These are phyloP conservation scores for Hanseniaspora gamundiae DNA, from an alignment of 1,139 yeast species.

Conservation along the genomic window DNA sequence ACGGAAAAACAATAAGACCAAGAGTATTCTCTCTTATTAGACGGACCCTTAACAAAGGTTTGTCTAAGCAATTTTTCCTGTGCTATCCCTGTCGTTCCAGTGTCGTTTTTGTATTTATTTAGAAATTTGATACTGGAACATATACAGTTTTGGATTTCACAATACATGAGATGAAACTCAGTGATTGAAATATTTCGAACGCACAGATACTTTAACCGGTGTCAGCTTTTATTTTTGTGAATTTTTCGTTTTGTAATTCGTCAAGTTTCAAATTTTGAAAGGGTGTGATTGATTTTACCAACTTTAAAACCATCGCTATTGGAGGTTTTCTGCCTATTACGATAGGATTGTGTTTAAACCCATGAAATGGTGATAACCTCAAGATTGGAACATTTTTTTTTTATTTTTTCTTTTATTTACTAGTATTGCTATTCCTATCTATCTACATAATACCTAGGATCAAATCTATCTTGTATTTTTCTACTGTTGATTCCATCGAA, in stretches of 20 bases:
- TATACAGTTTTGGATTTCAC: no score
- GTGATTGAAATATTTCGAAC: no score
- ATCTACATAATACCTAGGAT: background rate
- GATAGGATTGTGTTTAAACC: slow-evolving; percentile 27
- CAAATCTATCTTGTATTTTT: background rate
- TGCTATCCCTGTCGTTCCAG: background rate
- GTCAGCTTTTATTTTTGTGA: no score
- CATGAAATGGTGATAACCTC: slow-evolving; percentile 70
- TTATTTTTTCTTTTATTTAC: background rate
- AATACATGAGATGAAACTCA: no score
- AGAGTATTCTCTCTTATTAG: background rate
- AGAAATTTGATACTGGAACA: no score
- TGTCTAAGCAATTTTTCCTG: background rate
- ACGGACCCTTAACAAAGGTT: slow-evolving; percentile 1
- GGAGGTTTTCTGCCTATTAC: slow-evolving; percentile 43
- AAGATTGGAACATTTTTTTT: slow-evolving; percentile 43
- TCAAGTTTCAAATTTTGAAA: no score
- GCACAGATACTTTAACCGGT: no score
- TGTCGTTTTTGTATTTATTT: no score
- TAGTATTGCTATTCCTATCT: background rate
- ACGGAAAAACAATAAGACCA: background rate
- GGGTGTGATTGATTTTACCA: slow-evolving; percentile 18
- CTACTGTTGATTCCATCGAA: background rate
- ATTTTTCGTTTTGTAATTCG: no score
- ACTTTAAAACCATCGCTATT: slow-evolving; percentile 65